Evolutionary conservation across 345 rosid genomes (phyloP).

Genomic region (Citrus australasica): DNA sequence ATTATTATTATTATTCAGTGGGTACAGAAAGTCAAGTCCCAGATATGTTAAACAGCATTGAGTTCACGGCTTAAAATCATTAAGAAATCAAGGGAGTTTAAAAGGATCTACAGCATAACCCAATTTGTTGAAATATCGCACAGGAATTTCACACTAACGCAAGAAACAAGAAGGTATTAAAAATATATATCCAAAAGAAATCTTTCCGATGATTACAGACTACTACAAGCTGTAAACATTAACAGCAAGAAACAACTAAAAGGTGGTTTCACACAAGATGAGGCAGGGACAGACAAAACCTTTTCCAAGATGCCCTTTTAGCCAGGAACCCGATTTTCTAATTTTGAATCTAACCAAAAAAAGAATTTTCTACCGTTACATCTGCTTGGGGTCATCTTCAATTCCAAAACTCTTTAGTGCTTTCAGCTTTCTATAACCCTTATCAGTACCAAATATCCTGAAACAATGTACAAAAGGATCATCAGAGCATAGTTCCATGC

Average conservation of each 20-base stretch:
- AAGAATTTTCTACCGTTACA: constrained; percentile 21
- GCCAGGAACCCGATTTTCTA: constrained; percentile 19
- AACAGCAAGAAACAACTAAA: constrained; percentile 21
- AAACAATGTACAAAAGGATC: not conserved
- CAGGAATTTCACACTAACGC: constrained; percentile 26
- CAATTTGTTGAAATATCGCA: not conserved
- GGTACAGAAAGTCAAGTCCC: too few species aligned
- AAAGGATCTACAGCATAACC: not conserved
- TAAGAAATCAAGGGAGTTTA: not conserved
- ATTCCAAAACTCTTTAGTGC: constrained; percentile 46
- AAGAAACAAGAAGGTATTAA: constrained; percentile 5
- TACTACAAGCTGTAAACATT: constrained; percentile 20
- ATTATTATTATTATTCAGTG: too few species aligned
- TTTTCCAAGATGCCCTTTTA: constrained; percentile 11
- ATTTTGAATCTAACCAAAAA: constrained; percentile 12
- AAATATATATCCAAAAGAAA: constrained; percentile 16
- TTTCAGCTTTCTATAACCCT: constrained; percentile 86
- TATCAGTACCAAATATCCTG: constrained; percentile 96
- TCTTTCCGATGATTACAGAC: constrained; percentile 23
- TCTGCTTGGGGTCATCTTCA: constrained; percentile 37
- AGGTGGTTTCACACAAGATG: constrained; percentile 25
- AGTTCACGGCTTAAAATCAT: too few species aligned
- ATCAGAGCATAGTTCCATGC: not conserved
- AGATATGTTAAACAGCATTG: too few species aligned
- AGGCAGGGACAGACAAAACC: constrained; percentile 23